phyloP scores from a whole-genome alignment of 2,329 filamentous ascomycete genomes.

The Aspergillus hortae region DNA sequence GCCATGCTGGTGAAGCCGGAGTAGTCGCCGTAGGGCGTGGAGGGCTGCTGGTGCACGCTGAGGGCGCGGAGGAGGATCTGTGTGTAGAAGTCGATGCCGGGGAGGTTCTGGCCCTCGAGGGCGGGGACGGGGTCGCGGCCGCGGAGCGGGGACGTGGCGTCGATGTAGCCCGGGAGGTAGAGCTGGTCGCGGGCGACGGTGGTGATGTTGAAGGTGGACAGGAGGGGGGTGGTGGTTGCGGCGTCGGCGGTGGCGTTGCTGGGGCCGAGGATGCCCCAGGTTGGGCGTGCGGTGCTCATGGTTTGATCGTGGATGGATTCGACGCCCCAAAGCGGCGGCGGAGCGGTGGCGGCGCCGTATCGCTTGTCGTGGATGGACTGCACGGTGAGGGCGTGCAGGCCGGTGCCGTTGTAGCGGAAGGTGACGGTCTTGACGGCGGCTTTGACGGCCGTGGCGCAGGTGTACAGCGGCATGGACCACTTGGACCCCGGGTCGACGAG shows the following conservation, averaged over 20 bases:
- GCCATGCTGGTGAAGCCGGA: constrained; percentile 37
- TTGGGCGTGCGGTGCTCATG: constrained; percentile 22
- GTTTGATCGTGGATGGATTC: constrained; percentile 25
- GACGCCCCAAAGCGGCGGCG: constrained; percentile 36
- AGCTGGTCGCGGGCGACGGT: constrained; percentile 27
- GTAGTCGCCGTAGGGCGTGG: constrained; percentile 25
- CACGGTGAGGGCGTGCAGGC: constrained; percentile 34
- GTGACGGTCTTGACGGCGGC: constrained; percentile 46
- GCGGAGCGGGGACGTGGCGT: background rate
- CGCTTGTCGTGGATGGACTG: constrained; percentile 33
- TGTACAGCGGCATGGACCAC: constrained; percentile 45
- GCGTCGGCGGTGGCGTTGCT: constrained; percentile 18
- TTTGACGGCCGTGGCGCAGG: constrained; percentile 41
- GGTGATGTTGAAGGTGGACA: constrained; percentile 28
- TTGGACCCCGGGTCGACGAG: constrained; percentile 39
- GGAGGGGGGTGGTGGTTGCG: background rate
- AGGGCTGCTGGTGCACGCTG: background rate
- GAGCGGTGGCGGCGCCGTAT: constrained; percentile 29
- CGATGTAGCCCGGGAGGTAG: constrained; percentile 28
- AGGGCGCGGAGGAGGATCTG: constrained; percentile 19
- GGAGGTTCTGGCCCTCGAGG: constrained; percentile 24
- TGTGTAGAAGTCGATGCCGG: constrained; percentile 31
- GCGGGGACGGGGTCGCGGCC: constrained; percentile 10
- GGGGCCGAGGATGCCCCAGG: constrained; percentile 41
- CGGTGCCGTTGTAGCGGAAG: constrained; percentile 40